Percentiles rank a stretch among this genome's conserved stretches.
These are phyloP conservation scores for Populus hybrid DNA, from an alignment of 441 rosid species.

Conservation along the genomic window DNA sequence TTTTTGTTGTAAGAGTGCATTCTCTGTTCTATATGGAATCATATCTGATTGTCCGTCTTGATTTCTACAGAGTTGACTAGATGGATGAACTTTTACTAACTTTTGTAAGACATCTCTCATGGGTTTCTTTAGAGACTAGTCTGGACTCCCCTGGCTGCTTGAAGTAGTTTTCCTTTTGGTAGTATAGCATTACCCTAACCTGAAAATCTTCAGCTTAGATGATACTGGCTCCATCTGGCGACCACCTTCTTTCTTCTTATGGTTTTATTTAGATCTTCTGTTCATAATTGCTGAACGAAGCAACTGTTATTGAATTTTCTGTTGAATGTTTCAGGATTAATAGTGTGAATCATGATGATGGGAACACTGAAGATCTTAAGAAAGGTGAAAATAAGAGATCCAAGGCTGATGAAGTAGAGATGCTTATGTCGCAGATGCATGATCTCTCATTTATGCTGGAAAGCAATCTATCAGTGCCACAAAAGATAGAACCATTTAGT, in stretches of 20 bases:
- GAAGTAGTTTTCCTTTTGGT: background rate
- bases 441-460: slow-evolving; percentile 88
- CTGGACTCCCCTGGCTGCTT: background rate
- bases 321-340: background rate
- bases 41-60: background rate
- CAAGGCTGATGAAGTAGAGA: slow-evolving; percentile 27
- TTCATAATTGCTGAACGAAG: background rate
- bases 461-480: slow-evolving; percentile 56
- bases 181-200: background rate
- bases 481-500: slow-evolving; percentile 19
- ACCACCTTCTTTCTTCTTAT: background rate
- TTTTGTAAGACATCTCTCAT: background rate
- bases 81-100: background rate
- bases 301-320: slow-evolving; percentile 23
- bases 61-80: background rate
- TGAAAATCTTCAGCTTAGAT: background rate
- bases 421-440: slow-evolving; percentile 63
- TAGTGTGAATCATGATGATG: slow-evolving; percentile 24
- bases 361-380: background rate
- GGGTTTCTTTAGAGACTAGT: background rate
- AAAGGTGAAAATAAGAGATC: background rate
- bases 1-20: background rate
- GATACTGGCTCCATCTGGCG: background rate
- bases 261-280: background rate
- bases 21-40: slow-evolving; percentile 2